These are phyloP conservation scores for Globisporangium radiosum DNA, from an alignment of 352 stramenopile species.

Conservation along the genomic window DNA sequence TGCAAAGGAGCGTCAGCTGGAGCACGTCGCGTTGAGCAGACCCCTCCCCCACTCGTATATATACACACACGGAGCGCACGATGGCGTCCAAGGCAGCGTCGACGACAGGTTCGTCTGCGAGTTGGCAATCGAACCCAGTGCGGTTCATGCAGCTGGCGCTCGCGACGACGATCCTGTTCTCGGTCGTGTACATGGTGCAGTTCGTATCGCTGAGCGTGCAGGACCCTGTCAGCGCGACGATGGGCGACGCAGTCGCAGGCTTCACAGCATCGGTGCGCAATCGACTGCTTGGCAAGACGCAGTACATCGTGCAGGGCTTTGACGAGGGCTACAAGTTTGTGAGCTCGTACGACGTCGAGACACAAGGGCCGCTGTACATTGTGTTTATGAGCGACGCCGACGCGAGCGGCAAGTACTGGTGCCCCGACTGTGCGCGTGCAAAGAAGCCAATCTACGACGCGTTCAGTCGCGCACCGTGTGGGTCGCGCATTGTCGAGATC, in stretches of 20 bases:
- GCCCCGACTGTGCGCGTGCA: conserved; percentile 49
- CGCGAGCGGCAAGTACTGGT: conserved; percentile 74
- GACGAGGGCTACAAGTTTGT: conserved; percentile 67
- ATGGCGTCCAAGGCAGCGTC: conserved; percentile 7
- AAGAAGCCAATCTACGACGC: conserved; percentile 51
- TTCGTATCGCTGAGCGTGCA: conserved; percentile 42
- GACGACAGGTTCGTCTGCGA: not conserved
- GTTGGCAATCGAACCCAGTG: conserved; percentile 32
- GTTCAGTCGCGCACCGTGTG: conserved; percentile 51
- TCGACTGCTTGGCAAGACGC: conserved; percentile 41
- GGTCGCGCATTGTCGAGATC: conserved; percentile 66
- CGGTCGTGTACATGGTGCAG: conserved; percentile 64
- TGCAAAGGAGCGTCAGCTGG: too few relatives aligned
- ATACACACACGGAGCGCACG: too few relatives aligned
- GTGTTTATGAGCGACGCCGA: conserved; percentile 73
- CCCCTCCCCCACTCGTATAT: too few relatives aligned
- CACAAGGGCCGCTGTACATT: conserved; percentile 61
- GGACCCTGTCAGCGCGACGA: not conserved
- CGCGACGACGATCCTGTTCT: conserved; percentile 46
- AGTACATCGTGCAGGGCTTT: conserved; percentile 65
- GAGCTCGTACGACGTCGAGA: conserved; percentile 60
- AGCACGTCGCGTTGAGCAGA: too few relatives aligned
- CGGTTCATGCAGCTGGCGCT: conserved; percentile 72
- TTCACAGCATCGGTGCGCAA: conserved; percentile 23
- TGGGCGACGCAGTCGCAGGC: conserved; percentile 16